Base-by-base conservation (phyloP, 768 basidiomycete species). In the Suillus subaureus region DNA sequence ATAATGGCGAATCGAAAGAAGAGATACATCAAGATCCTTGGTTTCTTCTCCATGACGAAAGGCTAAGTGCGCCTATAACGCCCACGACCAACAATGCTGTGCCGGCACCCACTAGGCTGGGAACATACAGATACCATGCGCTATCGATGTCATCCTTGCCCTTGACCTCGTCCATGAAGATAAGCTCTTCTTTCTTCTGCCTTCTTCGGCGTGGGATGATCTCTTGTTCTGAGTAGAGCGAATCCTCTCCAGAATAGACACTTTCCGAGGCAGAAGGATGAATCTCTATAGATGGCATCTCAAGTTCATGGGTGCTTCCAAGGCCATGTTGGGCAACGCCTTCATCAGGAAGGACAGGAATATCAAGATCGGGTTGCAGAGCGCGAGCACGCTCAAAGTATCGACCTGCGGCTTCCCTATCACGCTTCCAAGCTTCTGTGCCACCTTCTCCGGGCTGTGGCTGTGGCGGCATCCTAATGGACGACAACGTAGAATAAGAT, bases 61-160 rank as follows among this genome's bases (percentile, higher is more conserved):
- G 86, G 67, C 91, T 91, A 68, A 94, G 76, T 7, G 89, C 89
- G 3, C 92, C 91, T 26, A 93, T 88, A 42, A 91, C 88, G 0
- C 90, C 90, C 26, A 92, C 88, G 26, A 93, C 89, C 51, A 93
- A 81, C 63, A 94, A 72, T 52, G 92, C 92, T 26, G 92, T 93
- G n/a, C 92, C 92, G 31, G 92, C 92, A 11, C 92, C 92, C 8
- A 94, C 87, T 67, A 94, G 75, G 31, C 90, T 88, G 4, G 92
- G 92, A 47, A 94, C 79, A 66, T 92, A 91, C 58, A 93, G 70
- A 70, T 92, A 93, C 92, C 92, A 94, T 28, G 90, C 83, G 75
- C 81, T 85, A 63, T 92, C 90, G 45, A 89, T 80, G 42, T 89
- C 87, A 26, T 87, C 85, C 60, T 71, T 75, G 8, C 83, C 72